Evolutionary conservation across 345 rosid species (phyloP).

Genomic region (Kernera saxatilis): DNA sequence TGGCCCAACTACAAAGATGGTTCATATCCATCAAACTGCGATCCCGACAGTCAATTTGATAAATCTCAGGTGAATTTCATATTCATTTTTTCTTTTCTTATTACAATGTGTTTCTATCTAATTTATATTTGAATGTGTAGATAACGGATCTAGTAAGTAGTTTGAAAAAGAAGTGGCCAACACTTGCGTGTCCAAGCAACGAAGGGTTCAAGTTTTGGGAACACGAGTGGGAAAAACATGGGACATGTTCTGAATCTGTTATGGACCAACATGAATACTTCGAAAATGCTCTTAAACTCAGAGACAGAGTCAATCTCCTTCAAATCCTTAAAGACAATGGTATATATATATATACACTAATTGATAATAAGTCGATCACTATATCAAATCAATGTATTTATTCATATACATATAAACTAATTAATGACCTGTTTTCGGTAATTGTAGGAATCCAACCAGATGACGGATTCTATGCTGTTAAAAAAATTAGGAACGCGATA

Average conservation of each 20-base stretch:
- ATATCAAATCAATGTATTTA: neutral
- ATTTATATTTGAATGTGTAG: constrained; percentile 25
- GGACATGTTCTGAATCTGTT: constrained; percentile 70
- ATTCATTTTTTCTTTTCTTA: neutral
- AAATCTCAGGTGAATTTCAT: constrained; percentile 53
- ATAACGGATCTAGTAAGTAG: constrained; percentile 45
- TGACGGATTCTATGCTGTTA: constrained; percentile 43
- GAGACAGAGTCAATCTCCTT: constrained; percentile 48
- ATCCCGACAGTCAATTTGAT: constrained; percentile 44
- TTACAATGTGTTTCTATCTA: neutral
- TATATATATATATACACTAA: neutral
- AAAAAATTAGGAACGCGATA: constrained; percentile 41
- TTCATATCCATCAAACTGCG: constrained; percentile 57
- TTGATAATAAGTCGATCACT: neutral
- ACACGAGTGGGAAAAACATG: constrained; percentile 85
- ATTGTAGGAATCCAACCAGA: constrained; percentile 55
- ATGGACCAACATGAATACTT: constrained; percentile 70
- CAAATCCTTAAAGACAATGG: constrained; percentile 45
- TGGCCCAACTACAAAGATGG: constrained; percentile 85
- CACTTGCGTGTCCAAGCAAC: constrained; percentile 67
- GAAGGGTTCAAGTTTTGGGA: constrained; percentile 64
- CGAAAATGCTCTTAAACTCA: constrained; percentile 48
- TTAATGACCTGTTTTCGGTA: neutral
- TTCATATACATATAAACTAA: neutral
- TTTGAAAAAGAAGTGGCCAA: constrained; percentile 59